phyloP scores from a whole-genome alignment of 208 protist genomes.

The Trypanosoma cruzi region DNA sequence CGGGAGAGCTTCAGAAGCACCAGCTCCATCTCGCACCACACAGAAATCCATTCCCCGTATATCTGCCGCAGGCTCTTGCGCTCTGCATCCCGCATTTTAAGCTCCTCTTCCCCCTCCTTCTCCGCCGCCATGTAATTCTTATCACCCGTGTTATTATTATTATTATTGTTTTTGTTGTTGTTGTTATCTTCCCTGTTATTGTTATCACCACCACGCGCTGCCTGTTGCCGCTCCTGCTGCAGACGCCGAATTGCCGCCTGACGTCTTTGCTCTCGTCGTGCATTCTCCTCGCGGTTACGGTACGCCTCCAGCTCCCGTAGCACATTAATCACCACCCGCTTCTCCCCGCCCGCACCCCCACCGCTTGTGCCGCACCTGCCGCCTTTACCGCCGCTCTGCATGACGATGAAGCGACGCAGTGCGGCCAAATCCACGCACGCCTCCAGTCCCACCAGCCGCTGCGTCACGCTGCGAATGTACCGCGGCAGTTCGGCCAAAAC shows the following conservation, averaged over 20 bases:
- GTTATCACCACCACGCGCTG: background rate
- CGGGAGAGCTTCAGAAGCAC: constrained; percentile 87
- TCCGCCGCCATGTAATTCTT: background rate
- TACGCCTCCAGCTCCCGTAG: constrained; percentile 19
- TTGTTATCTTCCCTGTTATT: background rate
- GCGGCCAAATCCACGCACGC: constrained; percentile 40
- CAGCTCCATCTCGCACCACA: constrained; percentile 79
- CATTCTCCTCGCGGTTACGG: constrained; percentile 7
- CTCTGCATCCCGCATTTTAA: background rate
- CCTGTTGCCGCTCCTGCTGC: constrained; percentile 3
- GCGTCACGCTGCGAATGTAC: constrained; percentile 59
- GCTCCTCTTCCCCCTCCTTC: background rate
- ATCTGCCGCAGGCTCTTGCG: constrained; percentile 39
- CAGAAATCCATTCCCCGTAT: constrained; percentile 63
- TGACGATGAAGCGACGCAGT: constrained; percentile 41
- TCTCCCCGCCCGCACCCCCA: background rate
- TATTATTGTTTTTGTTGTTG: background rate
- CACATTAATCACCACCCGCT: constrained; percentile 13
- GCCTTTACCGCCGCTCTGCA: constrained; percentile 34
- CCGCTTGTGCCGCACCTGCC: constrained; percentile 33
- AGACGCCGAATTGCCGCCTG: constrained; percentile 25
- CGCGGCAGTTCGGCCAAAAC: constrained; percentile 69
- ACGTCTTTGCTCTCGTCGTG: constrained; percentile 21
- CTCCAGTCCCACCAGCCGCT: constrained; percentile 51
- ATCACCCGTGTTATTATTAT: no score